Evolutionary conservation across 2,329 filamentous ascomycete species (phyloP).

Genomic region (Monosporascus sp.): DNA sequence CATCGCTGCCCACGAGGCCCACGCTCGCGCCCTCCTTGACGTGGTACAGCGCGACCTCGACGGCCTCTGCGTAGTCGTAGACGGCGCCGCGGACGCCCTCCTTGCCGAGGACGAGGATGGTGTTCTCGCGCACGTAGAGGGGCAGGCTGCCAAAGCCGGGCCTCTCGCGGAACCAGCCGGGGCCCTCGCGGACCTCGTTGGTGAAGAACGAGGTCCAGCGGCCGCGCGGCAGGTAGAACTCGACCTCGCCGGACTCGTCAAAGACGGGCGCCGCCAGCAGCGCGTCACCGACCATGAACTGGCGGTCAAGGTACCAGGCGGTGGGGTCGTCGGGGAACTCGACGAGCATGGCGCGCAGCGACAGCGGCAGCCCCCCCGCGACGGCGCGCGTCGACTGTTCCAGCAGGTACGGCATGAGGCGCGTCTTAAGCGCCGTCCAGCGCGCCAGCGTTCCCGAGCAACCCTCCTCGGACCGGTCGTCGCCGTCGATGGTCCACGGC

Average conservation of each 20-base stretch:
- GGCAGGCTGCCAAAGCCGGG: conserved; percentile 55
- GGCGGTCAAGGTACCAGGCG: conserved; percentile 60
- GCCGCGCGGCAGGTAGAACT: conserved; percentile 57
- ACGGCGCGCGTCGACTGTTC: conserved; percentile 36
- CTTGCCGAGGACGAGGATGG: conserved; percentile 41
- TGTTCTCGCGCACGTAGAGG: conserved; percentile 51
- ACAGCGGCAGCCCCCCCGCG: conserved; percentile 51
- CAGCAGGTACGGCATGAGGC: conserved; percentile 48
- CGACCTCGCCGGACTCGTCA: conserved; percentile 58
- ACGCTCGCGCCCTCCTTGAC: conserved; percentile 34
- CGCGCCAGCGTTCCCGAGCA: conserved; percentile 45
- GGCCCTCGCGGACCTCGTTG: conserved; percentile 42
- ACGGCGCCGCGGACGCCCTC: conserved; percentile 33
- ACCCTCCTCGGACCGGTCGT: conserved; percentile 49
- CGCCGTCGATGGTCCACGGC: conserved; percentile 66
- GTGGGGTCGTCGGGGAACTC: conserved; percentile 69
- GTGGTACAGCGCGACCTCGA: conserved; percentile 44
- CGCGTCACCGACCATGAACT: conserved; percentile 67
- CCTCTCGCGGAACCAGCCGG: conserved; percentile 54
- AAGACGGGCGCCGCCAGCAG: conserved; percentile 63
- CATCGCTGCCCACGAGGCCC: conserved; percentile 36
- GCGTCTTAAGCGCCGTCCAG: conserved; percentile 45
- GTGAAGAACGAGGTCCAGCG: conserved; percentile 45
- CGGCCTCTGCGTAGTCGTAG: conserved; percentile 41
- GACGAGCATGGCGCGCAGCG: conserved; percentile 59